Percentiles rank a stretch among this genome's conserved stretches.
phyloP scores from a whole-genome alignment of 148 eudicot genomes.

The Diospyros kaki region DNA sequence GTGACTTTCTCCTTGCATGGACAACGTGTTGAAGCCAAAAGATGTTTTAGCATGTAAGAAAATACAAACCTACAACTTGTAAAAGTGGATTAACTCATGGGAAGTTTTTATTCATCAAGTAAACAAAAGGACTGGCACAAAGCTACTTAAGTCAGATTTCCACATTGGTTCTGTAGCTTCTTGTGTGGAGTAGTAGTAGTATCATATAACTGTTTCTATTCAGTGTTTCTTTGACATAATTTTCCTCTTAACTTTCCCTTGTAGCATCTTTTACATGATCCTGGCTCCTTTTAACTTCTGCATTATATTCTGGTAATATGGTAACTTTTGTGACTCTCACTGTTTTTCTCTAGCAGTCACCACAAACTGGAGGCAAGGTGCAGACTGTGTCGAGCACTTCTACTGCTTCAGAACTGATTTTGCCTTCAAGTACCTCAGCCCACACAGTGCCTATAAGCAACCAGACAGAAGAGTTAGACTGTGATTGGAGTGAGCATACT shows the following conservation, averaged over 20 bases:
- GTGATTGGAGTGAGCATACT: slow-evolving; percentile 93
- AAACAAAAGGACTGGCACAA: neutral
- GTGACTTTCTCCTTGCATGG: too few species aligned
- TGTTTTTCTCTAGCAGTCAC: slow-evolving; percentile 23
- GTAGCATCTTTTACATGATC: neutral
- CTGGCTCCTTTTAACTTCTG: slow-evolving; percentile 5
- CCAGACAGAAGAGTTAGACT: slow-evolving; percentile 34
- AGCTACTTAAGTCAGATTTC: neutral
- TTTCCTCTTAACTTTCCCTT: neutral
- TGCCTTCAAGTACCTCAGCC: slow-evolving; percentile 18
- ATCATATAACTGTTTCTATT: neutral
- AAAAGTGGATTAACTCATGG: neutral
- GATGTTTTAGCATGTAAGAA: too few species aligned
- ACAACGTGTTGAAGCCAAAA: too few species aligned
- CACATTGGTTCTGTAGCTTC: neutral
- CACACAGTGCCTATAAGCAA: slow-evolving; percentile 18
- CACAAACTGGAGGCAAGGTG: slow-evolving; percentile 24
- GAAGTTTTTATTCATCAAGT: neutral
- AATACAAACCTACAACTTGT: too few species aligned
- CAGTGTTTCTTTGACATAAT: neutral
- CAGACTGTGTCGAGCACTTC: slow-evolving; percentile 20
- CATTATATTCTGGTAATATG: neutral
- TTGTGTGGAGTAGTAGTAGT: neutral
- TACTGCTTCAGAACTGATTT: slow-evolving; percentile 21
- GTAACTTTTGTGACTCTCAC: neutral